Evolutionary conservation across 208 protist genomes (phyloP).

Genomic region (Trichomonas vaginalis): DNA sequence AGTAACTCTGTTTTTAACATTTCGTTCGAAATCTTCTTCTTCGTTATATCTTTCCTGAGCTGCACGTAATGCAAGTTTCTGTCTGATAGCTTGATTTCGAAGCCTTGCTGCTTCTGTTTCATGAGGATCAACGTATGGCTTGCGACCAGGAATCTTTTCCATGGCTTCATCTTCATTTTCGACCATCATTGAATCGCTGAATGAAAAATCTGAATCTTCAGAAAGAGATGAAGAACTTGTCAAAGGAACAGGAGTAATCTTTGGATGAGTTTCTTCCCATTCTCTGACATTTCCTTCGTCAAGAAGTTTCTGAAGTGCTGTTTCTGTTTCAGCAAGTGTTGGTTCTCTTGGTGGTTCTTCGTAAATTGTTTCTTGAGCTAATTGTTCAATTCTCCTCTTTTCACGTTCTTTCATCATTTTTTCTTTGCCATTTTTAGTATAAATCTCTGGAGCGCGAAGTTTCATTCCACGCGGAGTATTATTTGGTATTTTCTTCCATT

Average conservation of each 20-base stretch:
- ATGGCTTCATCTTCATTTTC: not conserved
- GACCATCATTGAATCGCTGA: not conserved
- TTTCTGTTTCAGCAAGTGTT: not conserved
- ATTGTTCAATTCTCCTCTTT: not conserved
- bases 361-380: not conserved
- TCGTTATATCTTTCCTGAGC: not conserved
- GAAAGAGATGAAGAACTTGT: not conserved
- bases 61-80: not conserved
- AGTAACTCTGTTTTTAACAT: not conserved
- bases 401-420: not conserved
- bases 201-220: not conserved
- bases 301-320: not conserved
- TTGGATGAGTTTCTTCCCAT: not conserved
- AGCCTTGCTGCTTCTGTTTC: not conserved
- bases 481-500: not conserved
- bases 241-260: not conserved
- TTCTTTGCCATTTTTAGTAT: not conserved
- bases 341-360: not conserved
- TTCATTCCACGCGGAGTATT: not conserved
- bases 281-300: not conserved
- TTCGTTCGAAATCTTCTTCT: not conserved
- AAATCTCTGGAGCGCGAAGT: not conserved
- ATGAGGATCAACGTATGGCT: not conserved
- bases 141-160: no score
- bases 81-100: not conserved